Conservation (phyloP, 805 yeast species). For the Torulaspora quercuum region DNA sequence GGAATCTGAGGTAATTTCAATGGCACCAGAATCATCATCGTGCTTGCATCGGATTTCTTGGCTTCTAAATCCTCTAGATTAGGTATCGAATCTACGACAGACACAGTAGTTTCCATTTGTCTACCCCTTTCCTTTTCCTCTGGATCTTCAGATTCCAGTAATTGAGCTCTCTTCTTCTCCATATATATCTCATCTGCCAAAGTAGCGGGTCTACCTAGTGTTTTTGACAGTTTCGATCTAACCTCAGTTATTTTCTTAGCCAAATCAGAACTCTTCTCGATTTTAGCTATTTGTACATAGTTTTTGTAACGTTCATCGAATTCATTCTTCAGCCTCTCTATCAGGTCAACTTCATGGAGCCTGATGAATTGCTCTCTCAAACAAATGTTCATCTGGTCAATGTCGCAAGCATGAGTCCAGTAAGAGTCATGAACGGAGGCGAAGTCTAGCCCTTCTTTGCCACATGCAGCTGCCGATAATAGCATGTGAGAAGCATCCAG, state of each 20-base stretch:
- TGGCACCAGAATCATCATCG: constrained; percentile 53
- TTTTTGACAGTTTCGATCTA: constrained; percentile 47
- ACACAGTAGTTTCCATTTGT: constrained; percentile 65
- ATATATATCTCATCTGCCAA: constrained; percentile 69
- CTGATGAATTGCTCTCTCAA: constrained; percentile 77
- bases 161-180: constrained; percentile 60
- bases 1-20: constrained; percentile 71
- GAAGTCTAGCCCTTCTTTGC: constrained; percentile 60
- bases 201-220: constrained; percentile 53
- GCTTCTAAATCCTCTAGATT: constrained; percentile 25
- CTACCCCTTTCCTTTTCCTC: constrained; percentile 47
- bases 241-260: constrained; percentile 49
- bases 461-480: constrained; percentile 77
- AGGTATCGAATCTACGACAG: constrained; percentile 44
- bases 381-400: constrained; percentile 62
- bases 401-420: constrained; percentile 94
- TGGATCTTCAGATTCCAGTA: constrained; percentile 52
- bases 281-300: constrained; percentile 56
- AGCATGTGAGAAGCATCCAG: constrained; percentile 97
- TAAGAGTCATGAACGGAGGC: constrained; percentile 97
- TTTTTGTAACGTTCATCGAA: constrained; percentile 76
- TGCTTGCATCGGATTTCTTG: constrained; percentile 26
- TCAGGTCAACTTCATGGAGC: constrained; percentile 70
- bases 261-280: constrained; percentile 50
- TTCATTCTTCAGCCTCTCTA: constrained; percentile 68